These are phyloP conservation scores for Durio zibethinus DNA, from an alignment of 345 rosid genomes.

Conservation along the genomic window DNA sequence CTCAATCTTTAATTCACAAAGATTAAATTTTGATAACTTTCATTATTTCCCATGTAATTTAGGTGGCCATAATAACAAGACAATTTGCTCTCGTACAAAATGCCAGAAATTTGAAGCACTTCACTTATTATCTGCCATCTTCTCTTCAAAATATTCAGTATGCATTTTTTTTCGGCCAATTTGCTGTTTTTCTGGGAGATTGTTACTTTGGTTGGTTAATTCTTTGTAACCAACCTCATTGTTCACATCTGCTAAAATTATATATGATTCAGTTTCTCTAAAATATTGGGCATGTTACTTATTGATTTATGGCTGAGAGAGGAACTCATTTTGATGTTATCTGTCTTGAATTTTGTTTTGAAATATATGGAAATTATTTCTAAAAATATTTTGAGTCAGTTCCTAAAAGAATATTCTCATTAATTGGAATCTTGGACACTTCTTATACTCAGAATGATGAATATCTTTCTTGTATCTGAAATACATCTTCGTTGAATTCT, in stretches of 20 bases:
- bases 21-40: background rate
- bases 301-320: background rate
- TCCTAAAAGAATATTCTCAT: background rate
- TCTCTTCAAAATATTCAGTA: slow-evolving; percentile 60
- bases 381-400: background rate
- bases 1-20: background rate
- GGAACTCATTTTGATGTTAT: background rate
- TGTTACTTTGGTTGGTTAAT: background rate
- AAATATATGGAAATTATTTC: background rate
- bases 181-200: background rate
- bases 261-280: background rate
- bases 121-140: slow-evolving; percentile 67
- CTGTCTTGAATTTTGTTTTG: background rate
- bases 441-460: background rate
- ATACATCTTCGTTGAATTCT: background rate
- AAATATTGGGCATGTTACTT: background rate
- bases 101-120: slow-evolving; percentile 81
- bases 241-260: background rate
- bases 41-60: slow-evolving; percentile 8
- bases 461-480: background rate
- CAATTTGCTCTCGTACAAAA: slow-evolving; percentile 81
- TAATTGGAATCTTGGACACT: background rate
- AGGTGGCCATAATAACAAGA: slow-evolving; percentile 60
- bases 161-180: background rate
- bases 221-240: background rate